Percentiles rank a stretch among this genome's conserved stretches.
Evolutionary conservation across 306 rosid species (phyloP).

Genomic region (Astragalus membranaceus): DNA sequence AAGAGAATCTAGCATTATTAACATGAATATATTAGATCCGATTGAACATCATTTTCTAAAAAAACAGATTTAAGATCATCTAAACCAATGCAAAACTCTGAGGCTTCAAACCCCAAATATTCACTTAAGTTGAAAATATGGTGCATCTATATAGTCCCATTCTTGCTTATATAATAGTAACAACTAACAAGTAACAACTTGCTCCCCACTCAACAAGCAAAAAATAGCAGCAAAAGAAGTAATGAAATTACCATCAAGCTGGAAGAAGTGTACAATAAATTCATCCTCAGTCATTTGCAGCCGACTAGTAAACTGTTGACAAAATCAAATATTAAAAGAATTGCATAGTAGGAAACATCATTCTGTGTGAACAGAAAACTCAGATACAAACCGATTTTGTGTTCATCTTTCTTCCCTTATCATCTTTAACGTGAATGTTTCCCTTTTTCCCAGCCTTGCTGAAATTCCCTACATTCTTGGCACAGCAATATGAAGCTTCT

Average conservation of each 20-base stretch:
- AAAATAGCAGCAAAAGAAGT: slow-evolving; percentile 11
- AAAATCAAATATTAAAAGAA: slow-evolving; percentile 9
- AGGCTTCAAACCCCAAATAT: too few relatives aligned
- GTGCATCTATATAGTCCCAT: too few relatives aligned
- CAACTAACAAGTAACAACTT: too few relatives aligned
- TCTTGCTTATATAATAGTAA: too few relatives aligned
- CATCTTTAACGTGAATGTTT: slow-evolving; percentile 34
- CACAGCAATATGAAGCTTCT: slow-evolving; percentile 20
- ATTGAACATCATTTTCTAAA: too few relatives aligned
- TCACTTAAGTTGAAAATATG: too few relatives aligned
- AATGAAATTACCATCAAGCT: slow-evolving; percentile 82
- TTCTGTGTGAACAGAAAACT: not conserved
- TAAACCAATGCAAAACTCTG: too few relatives aligned
- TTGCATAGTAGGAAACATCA: not conserved
- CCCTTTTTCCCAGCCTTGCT: slow-evolving; percentile 25
- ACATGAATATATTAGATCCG: too few relatives aligned
- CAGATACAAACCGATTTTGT: slow-evolving; percentile 50
- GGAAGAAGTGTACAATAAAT: slow-evolving; percentile 63
- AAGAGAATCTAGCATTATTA: too few relatives aligned
- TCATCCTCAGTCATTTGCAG: slow-evolving; percentile 87
- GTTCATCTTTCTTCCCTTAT: slow-evolving; percentile 51
- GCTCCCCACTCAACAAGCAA: not conserved
- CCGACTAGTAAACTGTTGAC: slow-evolving; percentile 63
- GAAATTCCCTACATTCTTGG: slow-evolving; percentile 17
- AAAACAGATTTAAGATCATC: too few relatives aligned